phyloP scores from a whole-genome alignment of 2,329 filamentous ascomycete genomes.

The Didymellaceae sp. region DNA sequence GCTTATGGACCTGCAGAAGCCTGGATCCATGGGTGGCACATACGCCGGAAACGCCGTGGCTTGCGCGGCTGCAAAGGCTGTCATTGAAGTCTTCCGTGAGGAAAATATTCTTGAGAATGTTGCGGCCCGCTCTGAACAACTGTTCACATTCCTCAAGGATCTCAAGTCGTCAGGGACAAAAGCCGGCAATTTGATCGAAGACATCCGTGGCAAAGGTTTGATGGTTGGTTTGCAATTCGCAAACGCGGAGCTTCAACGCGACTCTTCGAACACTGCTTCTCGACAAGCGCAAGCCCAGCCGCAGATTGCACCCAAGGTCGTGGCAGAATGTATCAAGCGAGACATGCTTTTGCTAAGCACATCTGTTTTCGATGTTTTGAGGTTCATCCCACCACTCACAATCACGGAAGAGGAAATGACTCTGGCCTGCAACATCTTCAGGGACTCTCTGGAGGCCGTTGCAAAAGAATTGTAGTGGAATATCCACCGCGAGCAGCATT shows the following conservation, averaged over 20 bases:
- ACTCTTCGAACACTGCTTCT: constrained; percentile 30
- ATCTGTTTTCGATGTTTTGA: constrained; percentile 38
- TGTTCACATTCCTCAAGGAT: constrained; percentile 34
- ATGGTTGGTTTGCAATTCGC: constrained; percentile 41
- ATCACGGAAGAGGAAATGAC: constrained; percentile 37
- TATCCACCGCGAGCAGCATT: background rate
- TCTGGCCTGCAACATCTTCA: constrained; percentile 34
- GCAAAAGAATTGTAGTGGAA: constrained; percentile 30
- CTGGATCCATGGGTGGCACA: constrained; percentile 40
- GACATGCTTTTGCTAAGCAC: constrained; percentile 41
- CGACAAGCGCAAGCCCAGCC: constrained; percentile 21
- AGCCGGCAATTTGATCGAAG: constrained; percentile 38
- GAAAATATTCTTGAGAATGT: constrained; percentile 39
- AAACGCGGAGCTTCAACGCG: constrained; percentile 24
- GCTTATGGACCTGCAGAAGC: constrained; percentile 39
- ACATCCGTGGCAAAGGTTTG: constrained; percentile 34
- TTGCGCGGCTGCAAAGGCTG: constrained; percentile 36
- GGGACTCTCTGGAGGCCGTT: constrained; percentile 35
- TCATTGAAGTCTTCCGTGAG: constrained; percentile 35
- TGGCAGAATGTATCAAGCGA: constrained; percentile 37
- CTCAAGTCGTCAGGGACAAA: constrained; percentile 33
- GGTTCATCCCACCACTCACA: constrained; percentile 39
- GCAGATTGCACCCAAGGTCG: constrained; percentile 37
- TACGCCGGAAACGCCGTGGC: constrained; percentile 41
- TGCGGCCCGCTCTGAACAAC: constrained; percentile 34